Base-by-base conservation (phyloP, 2,329 filamentous ascomycete species). In the Colletotrichum sojae region DNA sequence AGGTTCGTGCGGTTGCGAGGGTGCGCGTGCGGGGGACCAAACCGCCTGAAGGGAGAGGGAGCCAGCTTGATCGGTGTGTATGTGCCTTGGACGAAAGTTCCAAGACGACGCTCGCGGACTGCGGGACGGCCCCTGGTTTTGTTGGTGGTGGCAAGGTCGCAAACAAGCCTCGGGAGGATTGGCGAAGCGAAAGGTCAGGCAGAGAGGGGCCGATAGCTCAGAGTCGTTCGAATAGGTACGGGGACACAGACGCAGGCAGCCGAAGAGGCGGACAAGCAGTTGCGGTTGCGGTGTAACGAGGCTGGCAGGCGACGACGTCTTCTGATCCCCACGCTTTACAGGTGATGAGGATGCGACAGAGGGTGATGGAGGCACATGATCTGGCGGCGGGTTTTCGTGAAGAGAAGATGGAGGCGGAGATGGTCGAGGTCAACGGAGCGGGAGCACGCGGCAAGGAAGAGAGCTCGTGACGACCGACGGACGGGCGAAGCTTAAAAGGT, bases 1-100 rank as follows among this genome's bases (percentile, higher is more conserved):
- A 92, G 79, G 71, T 81, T 86, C 62, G 82, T 80, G 25, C 78
- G 82, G 73, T 84, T 81, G 72, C 80, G 85, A 54, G 81, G 77
- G 68, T 78, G 78, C 51, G 78, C 77, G 57, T 79, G 82, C 64
- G 77, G 73, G 64, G 74, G 76, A 67, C 77, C 74, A 73, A 84
- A 82, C 73, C 82, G 79, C 67, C 78, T 78, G 60, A 83, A 82
- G 58, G 80, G 82, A 78, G 84, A 82, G 58, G 80, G 82, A 78
- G 84, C 83, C 84, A 85, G 77, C 73, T 82, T 85, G 73, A 61
- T 39, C 52, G 43, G 62, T 62, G 36, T 57, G 20, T 36, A 20
- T 20, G 67, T 67, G 67, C 67, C 67, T 69, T 69, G 67, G 67
- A 69, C 22, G 15, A 31, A 52, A 52, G 52, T 31, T 46, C 67